Base-by-base conservation (phyloP, 345 rosid species). In the Bruguiera sexangula region DNA sequence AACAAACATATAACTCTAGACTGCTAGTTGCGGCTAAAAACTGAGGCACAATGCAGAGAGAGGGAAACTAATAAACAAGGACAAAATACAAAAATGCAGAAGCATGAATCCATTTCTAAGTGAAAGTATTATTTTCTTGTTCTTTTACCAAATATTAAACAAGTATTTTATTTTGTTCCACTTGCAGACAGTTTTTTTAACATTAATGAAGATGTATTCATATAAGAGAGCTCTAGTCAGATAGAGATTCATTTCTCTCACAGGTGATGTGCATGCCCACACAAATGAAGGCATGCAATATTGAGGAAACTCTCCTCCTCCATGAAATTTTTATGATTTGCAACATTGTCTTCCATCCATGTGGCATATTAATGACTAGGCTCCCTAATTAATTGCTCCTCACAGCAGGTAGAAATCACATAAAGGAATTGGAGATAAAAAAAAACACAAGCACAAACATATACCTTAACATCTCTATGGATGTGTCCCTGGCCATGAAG, bases 391-490 rank as follows among this genome's bases (percentile, higher is more conserved):
- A 31, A 26, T 31, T 48, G 51, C 65, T 48, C 20, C 65, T 16
- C 18, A 29, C 50, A 24, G 50, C 36, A 46, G 18, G 53, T 22
- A 39, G 31, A 34, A 31, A 39, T 54, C 63, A 9, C 26, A 48
- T 15, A 24, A 34, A 7, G n/a, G 32, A 32, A 43, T 31, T 3
- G 11, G 18, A 3, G 54, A 60, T 27, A 61, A 67, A 13, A 9
- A 51, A 31, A 60, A 15, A 37, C 15, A 65, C 29, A 26, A 26
- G 46, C 1, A 11, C 27, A 39, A 29, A 21, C 32, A 20, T 16
- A 65, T 85, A 91, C 99, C 99, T 95, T 95, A 60, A 95, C 91
- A 78, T 95, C 99, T 84, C 99, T 87, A 64, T 95, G 99, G 68
- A 95, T 95, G 84, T 89, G 97, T 67, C 97, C 99, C 29, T 89